Conservation (phyloP, 2,329 filamentous ascomycete genomes). For the Botrytis sinoallii region DNA sequence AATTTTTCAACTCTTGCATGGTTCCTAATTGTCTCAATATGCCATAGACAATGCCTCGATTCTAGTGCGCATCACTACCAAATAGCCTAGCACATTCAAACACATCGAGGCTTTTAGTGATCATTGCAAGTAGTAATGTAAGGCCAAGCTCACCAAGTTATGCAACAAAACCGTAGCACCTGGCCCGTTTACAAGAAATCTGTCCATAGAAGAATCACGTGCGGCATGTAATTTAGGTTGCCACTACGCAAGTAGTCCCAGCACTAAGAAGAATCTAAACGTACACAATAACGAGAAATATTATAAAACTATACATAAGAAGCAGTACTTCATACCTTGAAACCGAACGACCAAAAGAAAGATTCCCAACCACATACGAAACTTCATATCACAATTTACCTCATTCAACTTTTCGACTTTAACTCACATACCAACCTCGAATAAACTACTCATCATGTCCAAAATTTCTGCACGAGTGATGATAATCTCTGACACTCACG, state of each 20-base stretch:
- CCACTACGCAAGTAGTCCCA: neutral
- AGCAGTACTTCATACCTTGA: neutral
- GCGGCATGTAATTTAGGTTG: neutral
- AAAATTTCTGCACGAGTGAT: conserved; percentile 26
- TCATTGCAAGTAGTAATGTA: accelerated
- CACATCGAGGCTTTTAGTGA: neutral
- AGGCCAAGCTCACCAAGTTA: neutral
- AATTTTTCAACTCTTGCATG: neutral
- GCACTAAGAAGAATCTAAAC: neutral
- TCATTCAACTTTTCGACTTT: neutral
- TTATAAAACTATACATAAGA: neutral
- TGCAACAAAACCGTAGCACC: neutral
- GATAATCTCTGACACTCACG: conserved; percentile 32
- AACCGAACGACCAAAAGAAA: neutral
- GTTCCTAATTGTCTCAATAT: too few relatives aligned
- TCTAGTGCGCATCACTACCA: neutral
- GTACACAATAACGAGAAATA: neutral
- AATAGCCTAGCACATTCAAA: neutral
- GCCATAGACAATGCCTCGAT: neutral
- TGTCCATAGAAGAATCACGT: neutral
- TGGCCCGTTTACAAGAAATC: neutral
- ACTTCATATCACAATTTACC: neutral
- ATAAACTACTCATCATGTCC: conserved; percentile 16
- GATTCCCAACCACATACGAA: neutral
- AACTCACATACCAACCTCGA: neutral